A percentile compares a stretch with the other conserved stretches of the same genome.
phyloP scores from a whole-genome alignment of 148 eudicot genomes.

The Rhododendron vialii region DNA sequence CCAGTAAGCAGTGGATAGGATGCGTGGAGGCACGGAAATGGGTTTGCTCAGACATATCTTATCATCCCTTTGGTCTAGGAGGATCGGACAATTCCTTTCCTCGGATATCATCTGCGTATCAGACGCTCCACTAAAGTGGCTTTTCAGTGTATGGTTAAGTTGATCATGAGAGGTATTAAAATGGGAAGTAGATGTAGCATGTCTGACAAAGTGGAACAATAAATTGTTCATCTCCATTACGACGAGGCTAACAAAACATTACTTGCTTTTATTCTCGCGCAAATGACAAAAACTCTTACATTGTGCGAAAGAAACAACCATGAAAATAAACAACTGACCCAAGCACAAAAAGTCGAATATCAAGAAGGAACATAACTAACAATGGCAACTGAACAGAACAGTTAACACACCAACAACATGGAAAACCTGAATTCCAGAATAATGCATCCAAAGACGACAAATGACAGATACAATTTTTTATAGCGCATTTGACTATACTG shows the following conservation, averaged over 20 bases:
- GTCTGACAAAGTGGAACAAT: background rate
- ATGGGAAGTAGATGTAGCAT: background rate
- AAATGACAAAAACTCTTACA: background rate
- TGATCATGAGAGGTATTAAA: background rate
- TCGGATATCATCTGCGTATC: background rate
- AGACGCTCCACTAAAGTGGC: background rate
- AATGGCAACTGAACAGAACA: background rate
- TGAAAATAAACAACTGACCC: background rate
- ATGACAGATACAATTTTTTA: background rate
- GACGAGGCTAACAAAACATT: background rate
- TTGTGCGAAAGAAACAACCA: background rate
- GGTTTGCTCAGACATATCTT: background rate
- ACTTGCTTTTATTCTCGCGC: background rate
- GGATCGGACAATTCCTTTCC: background rate
- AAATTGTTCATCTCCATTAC: background rate
- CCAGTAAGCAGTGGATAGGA: background rate
- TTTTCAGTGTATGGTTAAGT: background rate
- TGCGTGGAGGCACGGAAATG: background rate
- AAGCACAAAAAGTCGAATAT: background rate
- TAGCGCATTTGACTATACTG: background rate
- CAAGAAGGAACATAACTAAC: constrained; percentile 5
- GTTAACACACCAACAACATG: background rate
- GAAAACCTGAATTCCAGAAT: background rate
- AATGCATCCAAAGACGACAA: background rate
- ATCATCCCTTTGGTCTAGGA: background rate